Conservation (phyloP, 2,329 filamentous ascomycete species). For the Penicillium sp. region DNA sequence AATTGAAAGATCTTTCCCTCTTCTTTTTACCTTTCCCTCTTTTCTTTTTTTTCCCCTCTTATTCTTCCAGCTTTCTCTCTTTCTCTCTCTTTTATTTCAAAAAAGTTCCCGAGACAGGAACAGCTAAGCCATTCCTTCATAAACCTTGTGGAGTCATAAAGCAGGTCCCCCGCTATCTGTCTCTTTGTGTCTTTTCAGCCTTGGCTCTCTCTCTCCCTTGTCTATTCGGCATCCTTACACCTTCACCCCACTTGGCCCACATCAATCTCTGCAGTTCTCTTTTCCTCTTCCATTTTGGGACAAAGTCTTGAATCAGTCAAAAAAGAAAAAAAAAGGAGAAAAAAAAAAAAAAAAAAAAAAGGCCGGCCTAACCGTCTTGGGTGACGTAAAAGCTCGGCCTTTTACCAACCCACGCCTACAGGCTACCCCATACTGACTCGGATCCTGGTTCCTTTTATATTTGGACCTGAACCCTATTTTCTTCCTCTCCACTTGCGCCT, state of each 20-base stretch:
- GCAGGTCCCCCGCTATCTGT: slow-evolving; percentile 7
- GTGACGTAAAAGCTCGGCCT: slow-evolving; percentile 23
- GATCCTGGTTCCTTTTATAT: slow-evolving; percentile 21
- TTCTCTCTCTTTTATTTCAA: not conserved
- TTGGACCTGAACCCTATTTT: slow-evolving; percentile 12
- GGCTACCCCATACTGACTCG: slow-evolving; percentile 19
- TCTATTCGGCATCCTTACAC: slow-evolving; percentile 20
- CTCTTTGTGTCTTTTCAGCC: slow-evolving; percentile 6
- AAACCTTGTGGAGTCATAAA: slow-evolving; percentile 11
- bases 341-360: slow-evolving; percentile 9
- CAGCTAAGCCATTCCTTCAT: slow-evolving; percentile 11
- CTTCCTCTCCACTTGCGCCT: slow-evolving; percentile 13
- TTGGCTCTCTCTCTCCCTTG: slow-evolving; percentile 10
- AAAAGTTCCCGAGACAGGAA: not conserved
- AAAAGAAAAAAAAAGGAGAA: slow-evolving; percentile 8
- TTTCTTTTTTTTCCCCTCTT: slow-evolving; percentile 8
- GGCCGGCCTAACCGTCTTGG: slow-evolving; percentile 16
- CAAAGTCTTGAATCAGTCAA: slow-evolving; percentile 9
- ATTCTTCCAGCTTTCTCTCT: not conserved
- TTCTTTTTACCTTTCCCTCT: slow-evolving; percentile 6
- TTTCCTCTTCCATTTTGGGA: slow-evolving; percentile 9
- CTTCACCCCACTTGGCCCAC: slow-evolving; percentile 17
- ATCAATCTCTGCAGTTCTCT: slow-evolving; percentile 18
- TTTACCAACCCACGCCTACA: slow-evolving; percentile 14
- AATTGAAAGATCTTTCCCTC: slow-evolving; percentile 1